Conservation (phyloP, 371 early-diverging fungal species). For the Mucor saturninus region DNA sequence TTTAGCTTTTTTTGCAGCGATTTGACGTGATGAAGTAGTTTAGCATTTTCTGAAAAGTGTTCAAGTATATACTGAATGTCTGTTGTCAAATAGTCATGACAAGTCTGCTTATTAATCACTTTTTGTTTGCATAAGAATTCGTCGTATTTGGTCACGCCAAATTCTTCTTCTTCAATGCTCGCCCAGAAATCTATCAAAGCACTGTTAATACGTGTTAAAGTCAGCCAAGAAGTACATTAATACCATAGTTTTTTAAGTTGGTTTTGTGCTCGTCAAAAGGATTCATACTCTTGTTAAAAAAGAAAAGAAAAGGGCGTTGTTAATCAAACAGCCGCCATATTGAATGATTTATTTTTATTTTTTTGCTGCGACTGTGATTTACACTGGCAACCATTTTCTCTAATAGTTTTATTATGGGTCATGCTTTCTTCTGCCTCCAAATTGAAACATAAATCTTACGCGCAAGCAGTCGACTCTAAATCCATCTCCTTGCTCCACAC, state of each 20-base stretch:
- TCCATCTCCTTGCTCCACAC: constrained; percentile 1
- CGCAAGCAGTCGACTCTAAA: neutral
- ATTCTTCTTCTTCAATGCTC: constrained; percentile 14
- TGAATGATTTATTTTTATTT: neutral
- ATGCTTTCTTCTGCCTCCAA: neutral
- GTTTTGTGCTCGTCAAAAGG: constrained; percentile 5
- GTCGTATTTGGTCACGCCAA: constrained; percentile 14
- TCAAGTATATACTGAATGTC: constrained; percentile 17
- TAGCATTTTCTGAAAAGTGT: constrained; percentile 13
- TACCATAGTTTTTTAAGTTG: constrained; percentile 4
- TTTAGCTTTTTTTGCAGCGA: constrained; percentile 11
- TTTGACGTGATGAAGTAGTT: constrained; percentile 10
- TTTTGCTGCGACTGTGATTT: neutral
- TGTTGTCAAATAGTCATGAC: constrained; percentile 20
- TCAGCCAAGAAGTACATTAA: constrained; percentile 2
- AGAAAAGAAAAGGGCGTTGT: neutral
- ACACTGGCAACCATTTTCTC: neutral
- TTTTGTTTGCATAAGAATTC: constrained; percentile 20
- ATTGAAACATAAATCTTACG: neutral
- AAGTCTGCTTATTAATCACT: constrained; percentile 17
- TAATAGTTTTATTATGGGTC: constrained; percentile 4
- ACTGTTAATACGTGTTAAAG: constrained; percentile 1
- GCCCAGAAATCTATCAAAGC: constrained; percentile 17
- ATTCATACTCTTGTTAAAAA: neutral
- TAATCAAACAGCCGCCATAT: neutral